These are phyloP conservation scores for Neurospora sp. DNA, from an alignment of 495 filamentous ascomycete genomes.

Conservation along the genomic window DNA sequence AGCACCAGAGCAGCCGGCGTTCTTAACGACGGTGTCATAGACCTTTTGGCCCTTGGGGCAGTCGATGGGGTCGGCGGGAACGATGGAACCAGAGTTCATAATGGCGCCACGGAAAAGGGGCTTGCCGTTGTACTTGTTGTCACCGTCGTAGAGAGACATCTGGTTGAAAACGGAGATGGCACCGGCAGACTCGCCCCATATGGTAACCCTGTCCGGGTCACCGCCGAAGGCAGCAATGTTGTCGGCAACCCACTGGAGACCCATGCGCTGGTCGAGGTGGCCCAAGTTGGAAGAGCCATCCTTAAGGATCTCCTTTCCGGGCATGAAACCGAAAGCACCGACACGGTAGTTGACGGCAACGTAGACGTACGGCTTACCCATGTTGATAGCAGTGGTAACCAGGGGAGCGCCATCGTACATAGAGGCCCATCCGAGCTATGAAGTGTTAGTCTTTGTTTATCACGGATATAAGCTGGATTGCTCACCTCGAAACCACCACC, in stretches of 20 bases:
- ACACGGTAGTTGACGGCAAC: slow-evolving; percentile 56
- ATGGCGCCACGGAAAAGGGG: slow-evolving; percentile 61
- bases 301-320: slow-evolving; percentile 51
- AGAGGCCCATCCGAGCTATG: slow-evolving; percentile 36
- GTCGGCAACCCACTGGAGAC: slow-evolving; percentile 52
- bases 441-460: slow-evolving; percentile 2
- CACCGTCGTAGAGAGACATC: slow-evolving; percentile 56
- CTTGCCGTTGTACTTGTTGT: slow-evolving; percentile 60
- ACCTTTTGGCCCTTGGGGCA: slow-evolving; percentile 51
- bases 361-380: slow-evolving; percentile 53
- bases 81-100: slow-evolving; percentile 60
- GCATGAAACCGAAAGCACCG: slow-evolving; percentile 51
- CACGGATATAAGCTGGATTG: background rate
- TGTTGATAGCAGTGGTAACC: slow-evolving; percentile 38
- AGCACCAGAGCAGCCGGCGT: slow-evolving; percentile 48
- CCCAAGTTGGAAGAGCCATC: slow-evolving; percentile 56
- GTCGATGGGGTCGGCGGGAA: slow-evolving; percentile 56
- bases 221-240: slow-evolving; percentile 63
- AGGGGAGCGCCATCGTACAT: slow-evolving; percentile 50
- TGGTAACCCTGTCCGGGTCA: slow-evolving; percentile 54
- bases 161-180: slow-evolving; percentile 64
- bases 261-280: slow-evolving; percentile 56
- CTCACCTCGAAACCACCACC: slow-evolving; percentile 56
- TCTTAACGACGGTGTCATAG: slow-evolving; percentile 51
- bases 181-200: slow-evolving; percentile 67